Evolutionary conservation across 2,329 filamentous ascomycete genomes (phyloP).

Genomic region (Aspergillus costaricaensis): DNA sequence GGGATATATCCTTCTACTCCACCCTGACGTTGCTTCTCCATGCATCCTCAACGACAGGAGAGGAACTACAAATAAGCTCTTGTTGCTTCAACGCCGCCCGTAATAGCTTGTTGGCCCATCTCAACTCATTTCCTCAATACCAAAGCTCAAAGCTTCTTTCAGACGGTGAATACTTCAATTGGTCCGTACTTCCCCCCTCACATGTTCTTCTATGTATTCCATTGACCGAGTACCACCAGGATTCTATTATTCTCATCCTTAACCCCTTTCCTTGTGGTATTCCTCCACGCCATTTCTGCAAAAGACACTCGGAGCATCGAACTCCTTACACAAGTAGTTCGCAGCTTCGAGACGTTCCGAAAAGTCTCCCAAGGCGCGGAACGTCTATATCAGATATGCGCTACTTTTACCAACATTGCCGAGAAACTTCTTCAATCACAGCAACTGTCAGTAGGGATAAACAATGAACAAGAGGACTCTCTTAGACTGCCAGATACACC

Average conservation of each 20-base stretch:
- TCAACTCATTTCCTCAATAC: constrained; percentile 6
- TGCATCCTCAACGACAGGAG: neutral
- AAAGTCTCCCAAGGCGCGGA: constrained; percentile 11
- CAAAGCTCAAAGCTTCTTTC: constrained; percentile 3
- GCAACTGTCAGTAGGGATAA: neutral
- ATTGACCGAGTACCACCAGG: neutral
- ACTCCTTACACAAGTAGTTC: constrained; percentile 20
- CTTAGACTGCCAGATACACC: neutral
- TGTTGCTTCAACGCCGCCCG: neutral
- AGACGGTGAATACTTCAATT: constrained; percentile 11
- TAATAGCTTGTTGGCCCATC: constrained; percentile 1
- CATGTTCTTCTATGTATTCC: no score
- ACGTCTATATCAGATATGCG: constrained; percentile 17
- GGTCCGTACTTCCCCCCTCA: neutral
- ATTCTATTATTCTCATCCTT: constrained; percentile 7
- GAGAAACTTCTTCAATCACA: constrained; percentile 8
- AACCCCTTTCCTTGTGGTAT: constrained; percentile 24
- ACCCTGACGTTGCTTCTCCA: constrained; percentile 3
- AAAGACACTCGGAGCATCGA: constrained; percentile 17
- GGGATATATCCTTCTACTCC: constrained; percentile 8
- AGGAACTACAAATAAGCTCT: neutral
- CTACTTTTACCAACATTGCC: constrained; percentile 14
- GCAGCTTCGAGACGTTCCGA: constrained; percentile 12
- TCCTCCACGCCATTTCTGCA: constrained; percentile 22
- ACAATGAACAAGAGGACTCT: neutral